A percentile compares a stretch with the other conserved stretches of the same genome.
Evolutionary conservation across 2,329 filamentous ascomycete species (phyloP).

Genomic region (Arthrobotrys musiformis): DNA sequence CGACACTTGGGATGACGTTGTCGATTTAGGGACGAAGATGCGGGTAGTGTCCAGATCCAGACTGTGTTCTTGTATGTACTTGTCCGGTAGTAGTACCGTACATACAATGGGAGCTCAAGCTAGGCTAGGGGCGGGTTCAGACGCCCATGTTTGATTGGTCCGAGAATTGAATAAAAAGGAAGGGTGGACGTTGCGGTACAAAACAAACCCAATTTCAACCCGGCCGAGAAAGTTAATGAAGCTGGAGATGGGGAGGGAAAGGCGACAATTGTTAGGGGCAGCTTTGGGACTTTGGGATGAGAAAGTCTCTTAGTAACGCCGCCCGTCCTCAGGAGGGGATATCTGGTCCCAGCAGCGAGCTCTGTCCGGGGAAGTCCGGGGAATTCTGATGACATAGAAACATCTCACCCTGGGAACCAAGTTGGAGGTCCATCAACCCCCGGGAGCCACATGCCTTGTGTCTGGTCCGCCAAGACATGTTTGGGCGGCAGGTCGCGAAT

Average conservation of each 20-base stretch:
- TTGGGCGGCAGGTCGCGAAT: slow-evolving; percentile 14
- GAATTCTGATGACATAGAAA: no score
- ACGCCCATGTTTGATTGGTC: slow-evolving; percentile 9
- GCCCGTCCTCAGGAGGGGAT: slow-evolving; percentile 9
- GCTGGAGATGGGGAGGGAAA: neutral
- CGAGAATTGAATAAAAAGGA: neutral
- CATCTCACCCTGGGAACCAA: no score
- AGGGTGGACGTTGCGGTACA: no score
- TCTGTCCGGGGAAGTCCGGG: neutral
- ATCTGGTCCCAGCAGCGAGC: slow-evolving; percentile 3
- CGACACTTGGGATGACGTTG: neutral
- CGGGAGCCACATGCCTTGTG: no score
- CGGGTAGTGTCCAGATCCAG: neutral
- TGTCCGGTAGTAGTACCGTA: neutral
- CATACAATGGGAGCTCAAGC: slow-evolving; percentile 4
- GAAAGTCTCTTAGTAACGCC: neutral
- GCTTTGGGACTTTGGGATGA: neutral
- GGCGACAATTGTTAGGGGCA: neutral
- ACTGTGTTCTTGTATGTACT: neutral
- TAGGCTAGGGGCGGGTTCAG: neutral
- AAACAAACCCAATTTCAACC: neutral
- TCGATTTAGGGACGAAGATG: neutral
- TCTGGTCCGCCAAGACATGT: neutral
- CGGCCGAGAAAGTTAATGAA: no score
- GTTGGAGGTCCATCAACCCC: no score